These are phyloP conservation scores for Durio zibethinus DNA, from an alignment of 345 rosid genomes.

Conservation along the genomic window DNA sequence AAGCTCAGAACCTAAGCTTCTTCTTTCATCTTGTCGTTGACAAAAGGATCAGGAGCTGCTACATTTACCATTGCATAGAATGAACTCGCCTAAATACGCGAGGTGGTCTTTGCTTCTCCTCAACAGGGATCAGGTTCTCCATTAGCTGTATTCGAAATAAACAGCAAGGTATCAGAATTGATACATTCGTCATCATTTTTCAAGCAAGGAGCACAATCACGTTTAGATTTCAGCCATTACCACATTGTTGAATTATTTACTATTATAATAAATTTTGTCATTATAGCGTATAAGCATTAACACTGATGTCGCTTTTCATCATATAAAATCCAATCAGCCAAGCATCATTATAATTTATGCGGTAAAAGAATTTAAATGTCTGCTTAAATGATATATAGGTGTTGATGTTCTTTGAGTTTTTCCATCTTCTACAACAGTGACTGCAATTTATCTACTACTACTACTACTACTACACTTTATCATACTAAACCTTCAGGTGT, in stretches of 20 bases:
- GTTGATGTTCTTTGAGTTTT: neutral
- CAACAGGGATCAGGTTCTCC: conserved; percentile 47
- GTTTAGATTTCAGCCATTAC: neutral
- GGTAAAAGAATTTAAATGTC: neutral
- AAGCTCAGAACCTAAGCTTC: neutral
- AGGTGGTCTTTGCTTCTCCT: conserved; percentile 33
- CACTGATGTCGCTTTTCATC: neutral
- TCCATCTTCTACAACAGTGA: neutral
- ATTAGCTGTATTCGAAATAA: conserved; percentile 32
- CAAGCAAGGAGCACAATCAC: neutral
- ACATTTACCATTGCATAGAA: conserved; percentile 38
- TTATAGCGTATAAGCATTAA: neutral
- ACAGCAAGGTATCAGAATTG: neutral
- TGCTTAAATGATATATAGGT: neutral
- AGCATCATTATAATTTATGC: neutral
- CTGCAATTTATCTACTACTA: neutral
- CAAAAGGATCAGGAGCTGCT: neutral
- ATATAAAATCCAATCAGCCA: neutral
- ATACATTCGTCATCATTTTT: neutral
- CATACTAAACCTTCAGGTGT: neutral
- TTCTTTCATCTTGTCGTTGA: neutral
- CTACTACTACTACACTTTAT: neutral
- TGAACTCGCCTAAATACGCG: conserved; percentile 35
- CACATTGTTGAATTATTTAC: neutral
- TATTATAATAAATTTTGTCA: neutral